phyloP scores from a whole-genome alignment of 2,329 filamentous ascomycete genomes.

The Hypocrella siamensis region DNA sequence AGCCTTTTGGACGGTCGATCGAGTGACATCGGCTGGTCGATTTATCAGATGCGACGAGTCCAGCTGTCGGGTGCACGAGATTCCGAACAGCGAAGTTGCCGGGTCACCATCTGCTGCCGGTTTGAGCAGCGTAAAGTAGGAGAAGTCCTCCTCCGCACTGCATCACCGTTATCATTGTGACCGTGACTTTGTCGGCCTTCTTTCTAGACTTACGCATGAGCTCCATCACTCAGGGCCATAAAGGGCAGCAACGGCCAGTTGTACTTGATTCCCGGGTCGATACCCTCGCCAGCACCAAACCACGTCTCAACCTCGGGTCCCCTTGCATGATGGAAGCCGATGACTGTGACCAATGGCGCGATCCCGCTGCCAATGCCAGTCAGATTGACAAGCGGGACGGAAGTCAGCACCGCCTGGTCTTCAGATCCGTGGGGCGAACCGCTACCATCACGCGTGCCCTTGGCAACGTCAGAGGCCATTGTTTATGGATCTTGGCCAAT shows the following conservation, averaged over 20 bases:
- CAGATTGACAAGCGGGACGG: conserved; percentile 15
- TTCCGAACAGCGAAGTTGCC: conserved; percentile 80
- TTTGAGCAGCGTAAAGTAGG: conserved; percentile 83
- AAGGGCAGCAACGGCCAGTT: conserved; percentile 89
- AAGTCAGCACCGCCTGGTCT: conserved; percentile 14
- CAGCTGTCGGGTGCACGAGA: conserved; percentile 86
- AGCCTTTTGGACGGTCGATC: conserved; percentile 94
- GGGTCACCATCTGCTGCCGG: conserved; percentile 37
- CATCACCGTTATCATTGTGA: background rate
- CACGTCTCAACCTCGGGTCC: conserved; percentile 90
- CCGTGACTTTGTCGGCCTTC: background rate
- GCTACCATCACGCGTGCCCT: background rate
- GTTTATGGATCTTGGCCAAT: background rate
- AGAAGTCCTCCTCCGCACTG: conserved; percentile 87
- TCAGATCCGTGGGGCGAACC: conserved; percentile 10
- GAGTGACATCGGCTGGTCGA: conserved; percentile 78
- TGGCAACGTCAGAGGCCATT: conserved; percentile 1
- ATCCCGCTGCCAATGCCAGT: conserved; percentile 25
- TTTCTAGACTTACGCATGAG: conserved; percentile 59
- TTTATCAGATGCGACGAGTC: conserved; percentile 63
- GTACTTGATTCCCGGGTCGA: conserved; percentile 67
- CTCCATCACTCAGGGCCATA: conserved; percentile 92
- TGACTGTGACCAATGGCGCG: conserved; percentile 58
- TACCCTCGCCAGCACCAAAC: conserved; percentile 61
- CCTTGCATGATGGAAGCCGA: conserved; percentile 71